Evolutionary conservation across 768 basidiomycete species (phyloP), one percentile per base, ranked within the genome.

Genomic region (Suillus subluteus): DNA sequence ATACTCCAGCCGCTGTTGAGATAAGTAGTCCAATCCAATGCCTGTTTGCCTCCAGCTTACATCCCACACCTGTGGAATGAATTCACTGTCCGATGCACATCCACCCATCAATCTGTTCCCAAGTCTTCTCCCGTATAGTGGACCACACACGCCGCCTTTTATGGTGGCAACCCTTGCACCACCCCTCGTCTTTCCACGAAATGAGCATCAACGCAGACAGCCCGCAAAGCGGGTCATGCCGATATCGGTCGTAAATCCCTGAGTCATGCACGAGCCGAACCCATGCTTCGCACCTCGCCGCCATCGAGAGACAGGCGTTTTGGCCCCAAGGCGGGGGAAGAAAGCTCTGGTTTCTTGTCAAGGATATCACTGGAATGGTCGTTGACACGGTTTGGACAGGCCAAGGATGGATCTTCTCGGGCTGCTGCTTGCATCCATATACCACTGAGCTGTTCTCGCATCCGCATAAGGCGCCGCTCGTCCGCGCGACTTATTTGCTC

Each of bases 211-310:
- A 68, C 23, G 62, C 70, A 55, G 76, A 70, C 23, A 83, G 64
- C 12, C 80, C 82, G 59, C 72, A 75, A 35, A 82, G 62, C 16
- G 78, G 76, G 62, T 82, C 80, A 43, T 69, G 68, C 62, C 78
- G 67, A 35, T 73, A 75, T 16, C 71, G 66, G 43, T 74, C 73
- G 54, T 72, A 74, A 52, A 80, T 63, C 2, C 70, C 71, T 9
- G 65, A 69, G 16, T 66, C 65, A 41, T 73, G 70, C 16, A 74
- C 56, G 13, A 73, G 65, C 18, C 55, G 15, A 26, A 55, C 58
- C 54, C 66, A 67, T 2, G 66, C 67, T 40, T 67, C 40, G 65
- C 56, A 50, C 44, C 54, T 62, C 4, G 35, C 18, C 38, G 16
- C 23, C 46, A 58, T 5, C 6, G 58, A 52, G n/a, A 48, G 56